Evolutionary conservation across 176 grass and related monocot species (phyloP), one percentile per base, ranked within the genome.

Genomic region (Avena insularis): DNA sequence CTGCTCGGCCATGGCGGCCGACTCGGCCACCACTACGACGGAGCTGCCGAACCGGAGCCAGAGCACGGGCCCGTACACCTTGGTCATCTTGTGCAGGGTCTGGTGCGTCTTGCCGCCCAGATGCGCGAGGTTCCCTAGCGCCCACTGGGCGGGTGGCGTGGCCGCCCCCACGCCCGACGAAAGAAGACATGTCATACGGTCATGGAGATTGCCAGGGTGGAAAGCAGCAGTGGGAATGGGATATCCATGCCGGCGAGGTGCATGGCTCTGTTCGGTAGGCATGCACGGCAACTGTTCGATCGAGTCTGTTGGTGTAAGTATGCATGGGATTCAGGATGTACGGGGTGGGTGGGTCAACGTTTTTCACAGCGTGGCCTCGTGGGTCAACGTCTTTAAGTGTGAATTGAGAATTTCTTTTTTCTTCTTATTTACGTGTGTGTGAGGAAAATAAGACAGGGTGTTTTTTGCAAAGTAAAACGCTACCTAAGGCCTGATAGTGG

Each of bases 51-150:
- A 89, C 46, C 84, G 81, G 51, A 97, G 95, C 58, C 85, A 65
- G 45, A 94, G 79, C 36, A 97, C 78, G 4, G 95, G 92, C 0
- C 92, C 95, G 60, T 97, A 87, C 45, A 38, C 49, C 71, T 88
- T 87, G 1, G 84, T 58, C 64, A 97, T 59, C 56, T 79, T 73
- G 63, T 94, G 85, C n/a, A 97, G 2, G 4, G 82, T 91, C 54
- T 91, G 90, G 78, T 97, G 95, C 1, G 86, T 91, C 83, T 94
- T 97, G 6, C 83, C 43, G 16, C 92, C 95, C 0, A 97, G 88
- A 80, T 97, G 92, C 7, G 95, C 90, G 10, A 97, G 84, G 78
- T 94, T 97, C 5, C 4, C 95, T 1, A 97, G 79, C 64, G n/a
- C n/a, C n/a, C n/a, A n/a, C n/a, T n/a, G n/a, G n/a, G n/a, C n/a